Base-by-base conservation (phyloP, 2,329 filamentous ascomycete genomes). In the Diaporthe ampelina region DNA sequence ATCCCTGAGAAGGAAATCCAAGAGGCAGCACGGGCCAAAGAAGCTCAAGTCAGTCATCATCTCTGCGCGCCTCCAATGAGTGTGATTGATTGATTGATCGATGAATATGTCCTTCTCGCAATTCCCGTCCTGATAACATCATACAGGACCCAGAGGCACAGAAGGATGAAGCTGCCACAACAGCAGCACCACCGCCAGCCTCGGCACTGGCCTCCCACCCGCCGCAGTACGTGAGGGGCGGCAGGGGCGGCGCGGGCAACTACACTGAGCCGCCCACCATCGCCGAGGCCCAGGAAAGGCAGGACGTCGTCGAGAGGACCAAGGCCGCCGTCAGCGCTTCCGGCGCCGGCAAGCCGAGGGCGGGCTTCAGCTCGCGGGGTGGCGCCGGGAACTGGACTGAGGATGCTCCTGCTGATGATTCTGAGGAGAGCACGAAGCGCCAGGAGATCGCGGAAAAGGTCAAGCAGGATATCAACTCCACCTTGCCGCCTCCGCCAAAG, bases 191-290 rank as follows among this genome's bases (percentile, higher is more conserved):
- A 58, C 21, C 37, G 32, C 9, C 59, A 19, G 9, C 56, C n/a
- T 24, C 68, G 17, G 59, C 67, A 4, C 37, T 40, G n/a, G 68
- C 72, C 61, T 68, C 70, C 15, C 76, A 40, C 37, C 72, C 57
- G 52, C 79, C 78, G 52, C 72, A n/a, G 76, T 86, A 87, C 81
- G 77, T 83, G 29, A 82, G 85, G 52, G 83, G 82, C 48, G 91
- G 91, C 71, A 88, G 91, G 74, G 91, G 91, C 76, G 91, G 91
- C 26, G 90, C 90, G 1, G 91, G 91, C 50, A 93, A 93, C 83
- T 91, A 88, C 79, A 80, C 86, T 70, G 84, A 86, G 70, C 77
- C 83, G 24, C 78, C 81, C 57, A 78, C 82, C 29, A 78, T 82
- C 21, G 81, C 81, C 4, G 80, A 80, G 50, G 75, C 82, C 6